Evolutionary conservation across 805 yeast genomes (phyloP).

Genomic region (Teunomyces pallodes): DNA sequence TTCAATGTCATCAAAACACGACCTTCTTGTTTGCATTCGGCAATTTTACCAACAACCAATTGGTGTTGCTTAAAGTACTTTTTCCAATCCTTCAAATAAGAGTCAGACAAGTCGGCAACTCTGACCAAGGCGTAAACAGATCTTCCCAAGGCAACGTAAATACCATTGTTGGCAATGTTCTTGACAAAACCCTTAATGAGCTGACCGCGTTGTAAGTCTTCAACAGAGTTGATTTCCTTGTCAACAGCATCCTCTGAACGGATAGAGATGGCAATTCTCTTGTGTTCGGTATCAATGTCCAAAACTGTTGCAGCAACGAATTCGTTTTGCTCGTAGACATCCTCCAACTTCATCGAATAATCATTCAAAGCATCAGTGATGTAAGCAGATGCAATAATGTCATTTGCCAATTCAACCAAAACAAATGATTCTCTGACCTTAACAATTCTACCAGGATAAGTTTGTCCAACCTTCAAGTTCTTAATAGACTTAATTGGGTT

Average conservation of each 20-base stretch:
- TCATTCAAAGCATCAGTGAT: conserved; percentile 77
- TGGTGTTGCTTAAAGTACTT: conserved; percentile 68
- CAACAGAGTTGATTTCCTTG: conserved; percentile 43
- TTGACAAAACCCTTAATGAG: conserved; percentile 80
- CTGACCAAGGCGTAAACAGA: conserved; percentile 74
- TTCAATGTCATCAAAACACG: conserved; percentile 76
- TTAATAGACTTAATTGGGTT: conserved; percentile 38
- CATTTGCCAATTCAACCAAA: conserved; percentile 65
- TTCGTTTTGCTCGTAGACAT: conserved; percentile 49
- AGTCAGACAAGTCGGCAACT: conserved; percentile 77
- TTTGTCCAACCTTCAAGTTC: conserved; percentile 54
- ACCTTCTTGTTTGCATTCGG: conserved; percentile 58
- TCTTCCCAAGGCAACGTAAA: conserved; percentile 75
- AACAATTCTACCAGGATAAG: conserved; percentile 60
- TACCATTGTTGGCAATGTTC: conserved; percentile 69
- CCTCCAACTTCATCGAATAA: conserved; percentile 52
- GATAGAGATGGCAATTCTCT: conserved; percentile 62
- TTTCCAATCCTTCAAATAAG: conserved; percentile 85
- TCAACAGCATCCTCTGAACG: conserved; percentile 54
- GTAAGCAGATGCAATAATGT: conserved; percentile 60
- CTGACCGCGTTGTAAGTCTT: conserved; percentile 65
- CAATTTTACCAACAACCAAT: conserved; percentile 69
- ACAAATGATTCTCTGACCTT: conserved; percentile 59
- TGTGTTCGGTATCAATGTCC: conserved; percentile 45
- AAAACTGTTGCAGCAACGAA: conserved; percentile 56